These are phyloP conservation scores for Fusarium equiseti DNA, from an alignment of 2,329 filamentous ascomycete genomes.

Conservation along the genomic window DNA sequence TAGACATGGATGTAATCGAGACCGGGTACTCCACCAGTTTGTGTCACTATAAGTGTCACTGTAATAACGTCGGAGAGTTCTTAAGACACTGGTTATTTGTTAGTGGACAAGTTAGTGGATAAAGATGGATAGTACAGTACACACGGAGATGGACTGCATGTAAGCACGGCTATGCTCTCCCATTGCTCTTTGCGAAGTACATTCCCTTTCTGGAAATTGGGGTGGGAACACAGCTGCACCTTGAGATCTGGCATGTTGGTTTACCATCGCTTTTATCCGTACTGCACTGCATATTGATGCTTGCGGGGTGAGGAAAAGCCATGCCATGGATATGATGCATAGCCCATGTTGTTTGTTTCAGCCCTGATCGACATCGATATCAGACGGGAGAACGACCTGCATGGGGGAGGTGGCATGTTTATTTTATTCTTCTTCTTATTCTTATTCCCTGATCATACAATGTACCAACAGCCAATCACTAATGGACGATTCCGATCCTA, in stretches of 20 bases:
- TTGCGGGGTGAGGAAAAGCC: not conserved
- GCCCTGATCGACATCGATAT: slow-evolving; percentile 3
- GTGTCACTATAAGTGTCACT: slow-evolving; percentile 16
- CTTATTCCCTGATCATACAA: not conserved
- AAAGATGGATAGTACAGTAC: not conserved
- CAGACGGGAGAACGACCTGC: not conserved
- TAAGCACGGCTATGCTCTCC: not conserved
- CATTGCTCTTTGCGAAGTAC: slow-evolving; percentile 25
- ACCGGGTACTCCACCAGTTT: slow-evolving; percentile 27
- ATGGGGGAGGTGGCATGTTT: not conserved
- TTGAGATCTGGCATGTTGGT: slow-evolving; percentile 29
- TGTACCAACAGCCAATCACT: not conserved
- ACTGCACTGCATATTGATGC: slow-evolving; percentile 1
- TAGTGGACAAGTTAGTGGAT: slow-evolving; percentile 13
- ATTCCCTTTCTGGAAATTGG: slow-evolving; percentile 28
- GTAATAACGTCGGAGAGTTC: slow-evolving; percentile 7
- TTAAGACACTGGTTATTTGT: slow-evolving; percentile 7
- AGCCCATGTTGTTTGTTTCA: slow-evolving; percentile 13
- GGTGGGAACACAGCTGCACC: slow-evolving; percentile 32
- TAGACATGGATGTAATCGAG: slow-evolving; percentile 19
- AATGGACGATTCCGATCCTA: not conserved
- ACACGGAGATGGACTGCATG: not conserved
- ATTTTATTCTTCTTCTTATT: not conserved
- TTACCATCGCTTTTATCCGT: slow-evolving; percentile 12
- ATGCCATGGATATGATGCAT: not conserved